Percentiles rank a stretch among this genome's conserved stretches.
Conservation (phyloP, 768 basidiomycete species). For the Mycena indigotica region DNA sequence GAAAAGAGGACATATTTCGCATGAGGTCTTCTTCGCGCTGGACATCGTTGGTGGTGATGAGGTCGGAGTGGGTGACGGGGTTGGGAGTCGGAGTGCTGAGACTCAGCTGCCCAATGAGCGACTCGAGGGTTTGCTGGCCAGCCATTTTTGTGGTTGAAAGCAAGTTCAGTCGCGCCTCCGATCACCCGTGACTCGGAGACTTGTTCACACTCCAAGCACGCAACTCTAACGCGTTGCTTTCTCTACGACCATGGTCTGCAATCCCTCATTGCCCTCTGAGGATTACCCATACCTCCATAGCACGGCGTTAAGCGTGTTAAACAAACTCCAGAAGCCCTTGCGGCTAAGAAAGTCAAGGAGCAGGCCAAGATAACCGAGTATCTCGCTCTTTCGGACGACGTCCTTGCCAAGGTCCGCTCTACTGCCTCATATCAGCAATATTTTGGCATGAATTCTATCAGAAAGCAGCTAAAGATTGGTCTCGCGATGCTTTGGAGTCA, state of each 20-base stretch:
- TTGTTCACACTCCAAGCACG: slow-evolving; percentile 1
- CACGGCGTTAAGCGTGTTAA: slow-evolving; percentile 70
- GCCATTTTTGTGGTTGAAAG: slow-evolving; percentile 24
- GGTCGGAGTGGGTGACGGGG: slow-evolving; percentile 73
- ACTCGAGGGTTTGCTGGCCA: slow-evolving; percentile 50
- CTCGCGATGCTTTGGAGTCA: slow-evolving; percentile 70
- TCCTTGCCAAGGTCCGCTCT: slow-evolving; percentile 62
- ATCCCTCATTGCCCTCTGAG: not conserved
- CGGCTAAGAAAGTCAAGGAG: slow-evolving; percentile 70
- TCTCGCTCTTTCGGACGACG: slow-evolving; percentile 60
- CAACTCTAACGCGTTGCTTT: not conserved
- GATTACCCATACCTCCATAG: slow-evolving; percentile 37
- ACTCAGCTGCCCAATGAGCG: slow-evolving; percentile 68
- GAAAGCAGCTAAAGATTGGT: slow-evolving; percentile 74
- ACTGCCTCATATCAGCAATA: slow-evolving; percentile 10
- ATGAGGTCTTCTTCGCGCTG: slow-evolving; percentile 92
- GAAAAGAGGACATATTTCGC: slow-evolving; percentile 87
- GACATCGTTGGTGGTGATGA: slow-evolving; percentile 76
- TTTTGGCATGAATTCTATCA: slow-evolving; percentile 34
- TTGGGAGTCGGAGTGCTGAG: slow-evolving; percentile 84
- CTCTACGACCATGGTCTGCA: slow-evolving; percentile 27
- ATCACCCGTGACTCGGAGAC: not conserved
- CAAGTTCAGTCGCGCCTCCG: not conserved
- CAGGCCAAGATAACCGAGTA: slow-evolving; percentile 77
- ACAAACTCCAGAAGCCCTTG: slow-evolving; percentile 61